A percentile compares a stretch with the other conserved stretches of the same genome.
phyloP scores from a whole-genome alignment of 192 early-diverging fungal species.

The Backusella psychrophila region DNA sequence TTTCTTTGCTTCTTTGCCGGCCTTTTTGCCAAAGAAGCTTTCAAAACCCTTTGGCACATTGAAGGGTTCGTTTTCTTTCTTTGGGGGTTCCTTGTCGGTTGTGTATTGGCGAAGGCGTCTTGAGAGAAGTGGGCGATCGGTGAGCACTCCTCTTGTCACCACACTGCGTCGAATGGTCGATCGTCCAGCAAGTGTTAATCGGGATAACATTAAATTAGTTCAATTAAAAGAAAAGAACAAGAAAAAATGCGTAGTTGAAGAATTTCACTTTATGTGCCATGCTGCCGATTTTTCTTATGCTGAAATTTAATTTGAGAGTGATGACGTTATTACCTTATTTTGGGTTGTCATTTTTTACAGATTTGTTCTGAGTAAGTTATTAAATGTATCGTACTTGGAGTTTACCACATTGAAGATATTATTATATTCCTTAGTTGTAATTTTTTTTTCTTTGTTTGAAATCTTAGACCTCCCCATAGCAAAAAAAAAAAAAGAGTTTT shows the following conservation, averaged over 20 bases:
- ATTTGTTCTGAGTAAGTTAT: too few relatives aligned
- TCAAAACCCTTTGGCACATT: conserved; percentile 69
- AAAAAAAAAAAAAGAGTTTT: too few relatives aligned
- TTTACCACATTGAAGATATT: too few relatives aligned
- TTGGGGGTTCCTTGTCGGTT: conserved; percentile 19
- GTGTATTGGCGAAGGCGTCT: conserved; percentile 13
- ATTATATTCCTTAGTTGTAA: too few relatives aligned
- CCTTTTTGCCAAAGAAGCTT: conserved; percentile 61
- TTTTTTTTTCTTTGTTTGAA: too few relatives aligned
- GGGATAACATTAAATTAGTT: conserved; percentile 7
- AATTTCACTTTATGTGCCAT: background rate
- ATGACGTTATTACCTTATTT: background rate
- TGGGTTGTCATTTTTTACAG: too few relatives aligned
- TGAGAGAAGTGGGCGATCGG: background rate
- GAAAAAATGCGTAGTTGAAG: conserved; percentile 1
- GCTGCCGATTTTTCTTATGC: background rate
- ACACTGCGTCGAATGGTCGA: background rate
- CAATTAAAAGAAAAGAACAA: background rate
- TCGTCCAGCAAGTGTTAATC: background rate
- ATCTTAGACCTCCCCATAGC: too few relatives aligned
- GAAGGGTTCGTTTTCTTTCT: conserved; percentile 24
- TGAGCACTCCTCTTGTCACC: background rate
- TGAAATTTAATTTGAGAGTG: conserved; percentile 2
- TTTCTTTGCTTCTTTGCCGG: conserved; percentile 26
- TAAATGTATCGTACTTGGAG: too few relatives aligned